A percentile compares a stretch with the other conserved stretches of the same genome.
These are phyloP conservation scores for Penicillium salamii DNA, from an alignment of 495 filamentous ascomycete genomes.

Conservation along the genomic window DNA sequence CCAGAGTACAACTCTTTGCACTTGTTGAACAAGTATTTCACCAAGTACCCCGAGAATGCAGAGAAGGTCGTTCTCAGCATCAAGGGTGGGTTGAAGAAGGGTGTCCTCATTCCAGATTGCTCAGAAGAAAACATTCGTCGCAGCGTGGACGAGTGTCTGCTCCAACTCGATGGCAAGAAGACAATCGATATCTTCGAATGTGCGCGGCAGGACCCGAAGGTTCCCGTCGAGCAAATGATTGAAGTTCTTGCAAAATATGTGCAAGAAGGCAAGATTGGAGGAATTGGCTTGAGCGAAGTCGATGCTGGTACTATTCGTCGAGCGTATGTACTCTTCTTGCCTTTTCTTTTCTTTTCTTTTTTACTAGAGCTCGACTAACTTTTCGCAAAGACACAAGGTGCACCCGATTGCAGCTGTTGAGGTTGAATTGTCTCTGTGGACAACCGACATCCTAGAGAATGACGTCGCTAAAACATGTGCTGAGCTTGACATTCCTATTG, in stretches of 20 bases:
- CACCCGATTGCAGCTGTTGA: slow-evolving; percentile 73
- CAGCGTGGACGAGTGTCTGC: slow-evolving; percentile 62
- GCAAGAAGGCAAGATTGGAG: slow-evolving; percentile 72
- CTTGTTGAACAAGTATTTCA: slow-evolving; percentile 59
- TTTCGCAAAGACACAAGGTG: slow-evolving; percentile 49
- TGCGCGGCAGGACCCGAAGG: slow-evolving; percentile 66
- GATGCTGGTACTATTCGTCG: slow-evolving; percentile 69
- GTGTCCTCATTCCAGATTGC: slow-evolving; percentile 47
- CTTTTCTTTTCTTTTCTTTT: neutral
- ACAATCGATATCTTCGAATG: slow-evolving; percentile 79
- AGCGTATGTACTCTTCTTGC: slow-evolving; percentile 42
- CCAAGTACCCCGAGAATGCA: slow-evolving; percentile 57
- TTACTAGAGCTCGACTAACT: slow-evolving; percentile 12
- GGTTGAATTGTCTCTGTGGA: slow-evolving; percentile 72
- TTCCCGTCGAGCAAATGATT: slow-evolving; percentile 58
- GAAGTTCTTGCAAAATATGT: slow-evolving; percentile 58
- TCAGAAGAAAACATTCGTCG: slow-evolving; percentile 60
- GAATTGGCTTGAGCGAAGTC: slow-evolving; percentile 75
- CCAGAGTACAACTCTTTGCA: slow-evolving; percentile 63
- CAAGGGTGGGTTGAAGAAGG: slow-evolving; percentile 50
- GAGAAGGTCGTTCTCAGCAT: slow-evolving; percentile 58
- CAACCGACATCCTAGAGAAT: slow-evolving; percentile 67
- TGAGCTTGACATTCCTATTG: slow-evolving; percentile 66
- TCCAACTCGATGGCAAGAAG: slow-evolving; percentile 66
- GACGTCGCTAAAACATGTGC: slow-evolving; percentile 70